A percentile compares a stretch with the other conserved stretches of the same genome.
These are phyloP conservation scores for Tricholoma terreum DNA, from an alignment of 768 basidiomycete species.

Conservation along the genomic window DNA sequence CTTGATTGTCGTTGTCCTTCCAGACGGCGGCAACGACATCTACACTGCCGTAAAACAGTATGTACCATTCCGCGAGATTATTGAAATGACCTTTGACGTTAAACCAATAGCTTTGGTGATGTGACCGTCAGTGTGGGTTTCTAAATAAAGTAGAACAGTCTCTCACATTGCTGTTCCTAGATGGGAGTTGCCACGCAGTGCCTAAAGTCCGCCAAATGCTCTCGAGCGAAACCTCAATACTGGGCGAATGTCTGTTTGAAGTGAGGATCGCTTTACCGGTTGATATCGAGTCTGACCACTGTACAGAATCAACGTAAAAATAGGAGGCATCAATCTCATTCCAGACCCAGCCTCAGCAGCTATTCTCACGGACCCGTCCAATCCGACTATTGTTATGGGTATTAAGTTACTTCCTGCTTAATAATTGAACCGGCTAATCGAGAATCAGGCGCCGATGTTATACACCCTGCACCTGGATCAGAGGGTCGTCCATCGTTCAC, in stretches of 20 bases:
- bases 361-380: slow-evolving; percentile 57
- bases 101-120: not conserved
- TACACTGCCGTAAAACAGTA: slow-evolving; percentile 81
- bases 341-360: slow-evolving; percentile 59
- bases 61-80: slow-evolving; percentile 21
- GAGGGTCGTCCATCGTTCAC: slow-evolving; percentile 73
- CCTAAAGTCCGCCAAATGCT: slow-evolving; percentile 61
- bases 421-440: not conserved
- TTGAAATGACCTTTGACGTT: not conserved
- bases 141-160: too few species aligned
- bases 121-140: too few species aligned
- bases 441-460: slow-evolving; percentile 67
- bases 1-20: slow-evolving; percentile 67
- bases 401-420: slow-evolving; percentile 7
- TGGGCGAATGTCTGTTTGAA: slow-evolving; percentile 81
- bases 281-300: not conserved
- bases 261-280: slow-evolving; percentile 35
- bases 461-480: slow-evolving; percentile 74
- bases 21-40: slow-evolving; percentile 68
- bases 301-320: slow-evolving; percentile 73
- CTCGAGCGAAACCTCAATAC: slow-evolving; percentile 68
- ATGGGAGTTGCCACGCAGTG: slow-evolving; percentile 78
- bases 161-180: too few species aligned
- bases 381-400: slow-evolving; percentile 80
- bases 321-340: slow-evolving; percentile 77